phyloP scores from a whole-genome alignment of 495 filamentous ascomycete genomes.

The Talaromyces borbonicus region DNA sequence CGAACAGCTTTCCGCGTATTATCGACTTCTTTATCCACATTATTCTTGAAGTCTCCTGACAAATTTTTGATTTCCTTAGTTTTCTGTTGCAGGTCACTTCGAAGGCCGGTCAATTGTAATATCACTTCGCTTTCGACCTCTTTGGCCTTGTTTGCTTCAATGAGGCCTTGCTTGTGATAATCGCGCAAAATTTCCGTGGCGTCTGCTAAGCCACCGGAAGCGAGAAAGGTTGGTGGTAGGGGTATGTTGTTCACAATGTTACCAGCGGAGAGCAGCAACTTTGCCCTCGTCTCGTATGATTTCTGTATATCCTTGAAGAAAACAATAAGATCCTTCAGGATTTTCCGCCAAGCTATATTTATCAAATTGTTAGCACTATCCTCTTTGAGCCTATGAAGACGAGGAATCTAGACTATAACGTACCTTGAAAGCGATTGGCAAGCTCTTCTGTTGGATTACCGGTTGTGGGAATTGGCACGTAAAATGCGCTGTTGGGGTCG shows the following conservation, averaged over 20 bases:
- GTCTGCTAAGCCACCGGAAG: constrained; percentile 74
- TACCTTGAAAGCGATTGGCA: constrained; percentile 84
- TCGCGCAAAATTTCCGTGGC: constrained; percentile 69
- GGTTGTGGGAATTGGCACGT: constrained; percentile 76
- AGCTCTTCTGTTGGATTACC: constrained; percentile 85
- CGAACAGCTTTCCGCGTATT: constrained; percentile 56
- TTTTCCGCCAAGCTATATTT: constrained; percentile 96
- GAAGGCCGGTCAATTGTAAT: constrained; percentile 68
- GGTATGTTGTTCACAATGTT: constrained; percentile 75
- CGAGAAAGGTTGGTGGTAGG: constrained; percentile 60
- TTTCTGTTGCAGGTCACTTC: constrained; percentile 86
- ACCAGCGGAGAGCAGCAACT: constrained; percentile 71
- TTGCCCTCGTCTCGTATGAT: constrained; percentile 79
- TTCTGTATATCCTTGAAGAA: constrained; percentile 92
- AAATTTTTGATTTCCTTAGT: constrained; percentile 95
- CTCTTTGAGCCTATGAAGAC: neutral
- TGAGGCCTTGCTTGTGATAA: constrained; percentile 73
- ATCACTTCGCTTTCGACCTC: constrained; percentile 91
- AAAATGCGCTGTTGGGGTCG: constrained; percentile 75
- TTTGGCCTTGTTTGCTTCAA: constrained; percentile 76
- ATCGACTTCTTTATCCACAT: constrained; percentile 47
- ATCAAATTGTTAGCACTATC: too few species aligned
- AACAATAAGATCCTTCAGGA: constrained; percentile 86
- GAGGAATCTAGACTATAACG: constrained; percentile 14
- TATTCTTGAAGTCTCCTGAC: constrained; percentile 88